A percentile compares a stretch with the other conserved stretches of the same genome.
These are phyloP conservation scores for Boletellus emodensis DNA, from an alignment of 768 basidiomycete genomes.

Conservation along the genomic window DNA sequence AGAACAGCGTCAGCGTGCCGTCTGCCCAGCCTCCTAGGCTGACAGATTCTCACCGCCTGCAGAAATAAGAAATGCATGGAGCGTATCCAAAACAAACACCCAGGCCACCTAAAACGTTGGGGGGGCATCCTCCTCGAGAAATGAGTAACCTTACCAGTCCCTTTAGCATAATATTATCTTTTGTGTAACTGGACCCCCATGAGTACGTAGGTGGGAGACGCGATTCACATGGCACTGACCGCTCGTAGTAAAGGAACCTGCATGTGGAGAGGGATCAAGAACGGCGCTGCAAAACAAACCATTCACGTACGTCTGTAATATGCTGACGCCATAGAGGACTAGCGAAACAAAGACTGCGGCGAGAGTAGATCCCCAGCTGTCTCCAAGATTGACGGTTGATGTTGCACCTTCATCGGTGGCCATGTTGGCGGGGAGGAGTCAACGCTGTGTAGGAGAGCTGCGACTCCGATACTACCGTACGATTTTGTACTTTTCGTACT, in stretches of 20 bases:
- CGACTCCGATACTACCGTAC: no score
- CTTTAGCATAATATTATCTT: constrained; percentile 13
- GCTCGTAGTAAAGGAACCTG: constrained; percentile 26
- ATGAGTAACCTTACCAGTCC: constrained; percentile 7
- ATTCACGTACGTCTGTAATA: constrained; percentile 23
- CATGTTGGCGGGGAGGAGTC: constrained; percentile 6
- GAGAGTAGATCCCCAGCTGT: constrained; percentile 24
- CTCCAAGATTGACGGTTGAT: constrained; percentile 3
- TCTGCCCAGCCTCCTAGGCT: not conserved
- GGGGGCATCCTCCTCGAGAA: no score
- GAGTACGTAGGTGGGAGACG: not conserved
- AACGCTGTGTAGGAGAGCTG: not conserved
- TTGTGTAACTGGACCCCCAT: constrained; percentile 11
- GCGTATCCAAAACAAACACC: constrained; percentile 18
- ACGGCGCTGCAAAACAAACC: not conserved
- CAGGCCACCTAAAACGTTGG: constrained; percentile 16
- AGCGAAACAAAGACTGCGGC: constrained; percentile 18
- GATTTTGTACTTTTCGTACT: constrained; percentile 13
- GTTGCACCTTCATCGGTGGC: constrained; percentile 1
- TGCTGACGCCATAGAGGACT: constrained; percentile 22
- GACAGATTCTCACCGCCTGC: constrained; percentile 12
- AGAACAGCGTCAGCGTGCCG: constrained; percentile 1
- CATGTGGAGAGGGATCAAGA: not conserved
- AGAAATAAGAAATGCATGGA: constrained; percentile 16
- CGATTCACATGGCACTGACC: constrained; percentile 8